Evolutionary conservation across 495 filamentous ascomycete genomes (phyloP), one percentile per base, ranked within the genome.

Genomic region (Penicillium desertorum): DNA sequence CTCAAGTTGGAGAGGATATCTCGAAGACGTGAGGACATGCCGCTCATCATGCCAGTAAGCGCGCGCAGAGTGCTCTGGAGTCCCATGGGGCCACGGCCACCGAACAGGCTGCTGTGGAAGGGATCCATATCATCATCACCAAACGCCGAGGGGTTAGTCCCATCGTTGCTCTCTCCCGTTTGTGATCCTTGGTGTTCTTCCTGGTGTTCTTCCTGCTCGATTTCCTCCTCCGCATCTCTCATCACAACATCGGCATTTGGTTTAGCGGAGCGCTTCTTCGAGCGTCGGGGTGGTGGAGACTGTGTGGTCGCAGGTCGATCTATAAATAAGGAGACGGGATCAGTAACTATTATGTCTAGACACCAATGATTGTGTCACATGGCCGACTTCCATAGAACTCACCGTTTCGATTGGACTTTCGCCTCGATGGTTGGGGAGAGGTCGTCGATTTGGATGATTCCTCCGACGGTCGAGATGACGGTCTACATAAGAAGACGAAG

Each of bases 41-140:
- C 88, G 2, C 91, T 86, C 76, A 96, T 91, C 82, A 97, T 94
- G 59, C 94, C 92, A 57, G 82, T 94, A 59, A 98, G 74, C 5
- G 90, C 89, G 60, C 94, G 82, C 6, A 98, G 81, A 8, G 91
- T 95, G 63, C 76, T 89, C 19, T 90, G 89, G n/a, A 98, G 77
- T 30, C 81, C 82, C 59, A 81, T 74, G 3, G 87, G 79, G 19
- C 83, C 82, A 30, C 83, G 83, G 17, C 84, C 82, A 54, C 90
- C 87, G 56, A 95, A 88, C 60, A 86, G 81, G 54, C 83, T 79
- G 45, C 83, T 85, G 39, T 82, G 81, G 67, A 96, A 96, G 0
- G 89, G 88, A 67, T 96, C 91, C 56, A 85, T 81, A 56, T 90
- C 87, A 54, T 89, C 88, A 25, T 82, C 81, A 42, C 82, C 82